Conservation (phyloP, 2,329 filamentous ascomycete genomes). For the Bipolaris oryzae region DNA sequence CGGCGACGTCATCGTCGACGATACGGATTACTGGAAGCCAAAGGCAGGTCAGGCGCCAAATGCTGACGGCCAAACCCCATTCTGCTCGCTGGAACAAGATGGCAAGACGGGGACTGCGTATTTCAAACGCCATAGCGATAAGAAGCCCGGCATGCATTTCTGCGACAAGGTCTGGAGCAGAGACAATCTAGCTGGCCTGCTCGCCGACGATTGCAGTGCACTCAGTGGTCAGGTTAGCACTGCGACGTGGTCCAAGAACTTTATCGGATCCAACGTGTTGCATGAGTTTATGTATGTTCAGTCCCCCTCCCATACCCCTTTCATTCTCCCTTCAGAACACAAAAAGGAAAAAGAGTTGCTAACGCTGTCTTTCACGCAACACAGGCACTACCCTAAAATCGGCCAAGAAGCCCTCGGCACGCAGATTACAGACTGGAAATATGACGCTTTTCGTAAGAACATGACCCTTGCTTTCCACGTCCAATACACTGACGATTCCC, state of each 20-base stretch:
- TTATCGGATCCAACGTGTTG: constrained; percentile 4
- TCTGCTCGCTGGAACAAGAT: constrained; percentile 1
- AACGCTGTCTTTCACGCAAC: background rate
- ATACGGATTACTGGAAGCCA: constrained; percentile 2
- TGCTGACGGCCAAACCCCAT: constrained; percentile 7
- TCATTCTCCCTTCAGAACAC: too few relatives aligned
- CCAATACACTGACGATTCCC: background rate
- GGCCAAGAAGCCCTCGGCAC: background rate
- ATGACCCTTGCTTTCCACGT: too few relatives aligned
- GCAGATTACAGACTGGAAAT: constrained; percentile 1
- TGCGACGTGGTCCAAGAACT: constrained; percentile 3
- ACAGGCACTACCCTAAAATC: constrained; percentile 7
- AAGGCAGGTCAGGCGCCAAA: background rate
- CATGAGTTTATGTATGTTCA: constrained; percentile 6
- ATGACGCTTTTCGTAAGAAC: constrained; percentile 5
- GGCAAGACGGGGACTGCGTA: constrained; percentile 12
- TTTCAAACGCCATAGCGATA: constrained; percentile 5
- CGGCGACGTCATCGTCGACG: background rate
- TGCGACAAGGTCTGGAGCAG: constrained; percentile 12
- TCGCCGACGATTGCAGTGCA: background rate
- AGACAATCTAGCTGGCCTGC: constrained; percentile 1
- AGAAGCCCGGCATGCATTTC: constrained; percentile 9
- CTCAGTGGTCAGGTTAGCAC: background rate
- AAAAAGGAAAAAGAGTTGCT: background rate
- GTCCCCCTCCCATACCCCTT: too few relatives aligned